A percentile compares a stretch with the other conserved stretches of the same genome.
Evolutionary conservation across 202 grass and related monocot genomes (phyloP).

Genomic region (Dendrocalamus latiflorus): DNA sequence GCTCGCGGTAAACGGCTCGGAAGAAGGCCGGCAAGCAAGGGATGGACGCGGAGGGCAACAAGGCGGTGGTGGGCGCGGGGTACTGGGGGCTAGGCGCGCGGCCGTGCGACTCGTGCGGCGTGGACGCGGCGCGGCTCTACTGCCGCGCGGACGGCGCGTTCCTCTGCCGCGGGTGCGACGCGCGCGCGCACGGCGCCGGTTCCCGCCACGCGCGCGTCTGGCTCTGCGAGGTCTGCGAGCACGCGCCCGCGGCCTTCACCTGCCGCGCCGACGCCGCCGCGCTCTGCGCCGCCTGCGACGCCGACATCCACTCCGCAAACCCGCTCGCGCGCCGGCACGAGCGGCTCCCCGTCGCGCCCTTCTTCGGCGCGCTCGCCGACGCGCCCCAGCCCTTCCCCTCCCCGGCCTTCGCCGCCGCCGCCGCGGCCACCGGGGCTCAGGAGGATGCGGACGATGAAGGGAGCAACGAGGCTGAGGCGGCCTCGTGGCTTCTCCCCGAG

Average conservation of each 20-base stretch:
- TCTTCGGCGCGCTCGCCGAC: slow-evolving; percentile 46
- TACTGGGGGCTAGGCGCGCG: slow-evolving; percentile 38
- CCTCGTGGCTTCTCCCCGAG: slow-evolving; percentile 64
- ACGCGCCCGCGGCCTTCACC: slow-evolving; percentile 60
- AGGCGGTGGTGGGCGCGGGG: slow-evolving; percentile 15
- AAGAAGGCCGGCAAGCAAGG: background rate
- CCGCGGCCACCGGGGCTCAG: background rate
- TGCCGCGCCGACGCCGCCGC: slow-evolving; percentile 80
- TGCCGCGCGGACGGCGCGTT: too few relatives aligned
- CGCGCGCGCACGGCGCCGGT: slow-evolving; percentile 43
- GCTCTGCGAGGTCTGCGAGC: slow-evolving; percentile 87
- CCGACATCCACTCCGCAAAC: slow-evolving; percentile 89
- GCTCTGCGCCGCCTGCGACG: slow-evolving; percentile 74
- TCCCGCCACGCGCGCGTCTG: slow-evolving; percentile 62
- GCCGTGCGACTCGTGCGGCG: slow-evolving; percentile 62
- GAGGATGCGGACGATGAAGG: slow-evolving; percentile 26
- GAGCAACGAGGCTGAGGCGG: slow-evolving; percentile 63
- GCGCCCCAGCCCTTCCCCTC: background rate
- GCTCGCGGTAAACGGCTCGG: background rate
- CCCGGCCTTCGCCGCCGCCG: background rate
- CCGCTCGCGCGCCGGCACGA: slow-evolving; percentile 68
- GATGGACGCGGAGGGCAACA: slow-evolving; percentile 29
- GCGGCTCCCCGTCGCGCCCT: slow-evolving; percentile 52
- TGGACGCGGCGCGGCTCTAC: too few relatives aligned
- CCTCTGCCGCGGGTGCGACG: slow-evolving; percentile 69